Conservation (phyloP, 768 basidiomycete genomes). For the Xerocomus brunneocitrinus region DNA sequence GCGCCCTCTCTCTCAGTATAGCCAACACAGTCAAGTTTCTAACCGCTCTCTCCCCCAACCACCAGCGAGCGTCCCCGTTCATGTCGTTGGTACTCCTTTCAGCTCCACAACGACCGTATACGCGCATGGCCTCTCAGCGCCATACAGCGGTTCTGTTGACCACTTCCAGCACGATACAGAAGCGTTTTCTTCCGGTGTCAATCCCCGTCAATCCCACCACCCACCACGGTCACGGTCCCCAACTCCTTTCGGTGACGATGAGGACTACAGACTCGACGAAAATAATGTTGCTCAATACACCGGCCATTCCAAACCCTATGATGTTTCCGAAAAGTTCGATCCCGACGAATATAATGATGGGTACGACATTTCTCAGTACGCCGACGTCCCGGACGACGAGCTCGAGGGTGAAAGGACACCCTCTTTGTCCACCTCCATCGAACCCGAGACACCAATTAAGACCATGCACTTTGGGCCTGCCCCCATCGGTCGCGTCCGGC, state of each 20-base stretch:
- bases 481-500: slow-evolving; percentile 69
- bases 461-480: slow-evolving; percentile 88
- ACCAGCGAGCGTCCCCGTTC: slow-evolving; percentile 9
- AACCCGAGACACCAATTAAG: slow-evolving; percentile 52
- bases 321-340: slow-evolving; percentile 23
- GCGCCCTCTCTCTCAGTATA: slow-evolving; percentile 32
- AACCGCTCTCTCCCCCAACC: slow-evolving; percentile 25
- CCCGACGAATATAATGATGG: slow-evolving; percentile 15
- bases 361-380: slow-evolving; percentile 32
- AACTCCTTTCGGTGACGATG: slow-evolving; percentile 69
- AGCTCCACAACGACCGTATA: slow-evolving; percentile 11
- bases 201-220: slow-evolving; percentile 43
- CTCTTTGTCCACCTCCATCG: slow-evolving; percentile 27
- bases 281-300: slow-evolving; percentile 56
- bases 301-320: slow-evolving; percentile 30
- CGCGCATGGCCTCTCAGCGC: slow-evolving; percentile 30
- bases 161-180: slow-evolving; percentile 64
- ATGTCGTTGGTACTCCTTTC: slow-evolving; percentile 25
- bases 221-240: slow-evolving; percentile 69
- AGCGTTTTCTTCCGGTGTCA: slow-evolving; percentile 63
- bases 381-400: slow-evolving; percentile 20
- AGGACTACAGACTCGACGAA: slow-evolving; percentile 59
- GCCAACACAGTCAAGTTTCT: slow-evolving; percentile 36
- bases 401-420: slow-evolving; percentile 24
- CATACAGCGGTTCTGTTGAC: slow-evolving; percentile 37